Base-by-base conservation (phyloP, 306 rosid species). In the Pyrus bretschneideri region DNA sequence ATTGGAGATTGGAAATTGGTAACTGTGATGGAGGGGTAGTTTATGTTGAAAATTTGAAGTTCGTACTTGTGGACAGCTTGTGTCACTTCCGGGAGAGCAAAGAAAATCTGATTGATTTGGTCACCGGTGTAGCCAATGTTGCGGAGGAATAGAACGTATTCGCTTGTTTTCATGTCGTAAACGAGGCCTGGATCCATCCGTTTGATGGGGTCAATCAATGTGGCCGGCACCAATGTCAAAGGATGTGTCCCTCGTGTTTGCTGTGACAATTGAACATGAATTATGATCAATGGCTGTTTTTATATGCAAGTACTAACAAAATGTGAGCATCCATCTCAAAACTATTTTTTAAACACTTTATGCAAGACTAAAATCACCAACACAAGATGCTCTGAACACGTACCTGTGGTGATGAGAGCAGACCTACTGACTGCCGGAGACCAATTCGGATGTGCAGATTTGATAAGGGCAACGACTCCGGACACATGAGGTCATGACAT, bases 401-500 rank as follows among this genome's bases (percentile, higher is more conserved):
- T 58, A 58, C 63, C 30, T 22, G 87, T 85, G 55, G 89, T 88
- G 77, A 86, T 73, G 52, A 86, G 67, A 61, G 89, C 86, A 63
- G 89, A 88, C 60, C 78, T 64, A 72, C 85, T 85, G 70, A 83
- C 88, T 1, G 88, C 83, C 23, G 89, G 89, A 31, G 92, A 88
- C 89, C 92, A 88, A 11, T 46, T 52, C 9, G 89, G 92, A 79
- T 86, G 83, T 8, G 81, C 81, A 9, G 90, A 86, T 76, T 84
- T 86, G 80, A 88, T 73, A 8, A 86, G 87, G 29, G 93, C 90
- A 19, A 79, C 85, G 46, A 82, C 78, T 6, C 86, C 88, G 4
- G 88, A 69, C 3, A 88, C 83, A 64, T 86, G 89, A 51, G 88
- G 89, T 69, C 89, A 88, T 29, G 89, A 80, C 88, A 88, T 88